Conservation (phyloP, 805 yeast genomes). For the Schizosaccharomyces osmophilus region DNA sequence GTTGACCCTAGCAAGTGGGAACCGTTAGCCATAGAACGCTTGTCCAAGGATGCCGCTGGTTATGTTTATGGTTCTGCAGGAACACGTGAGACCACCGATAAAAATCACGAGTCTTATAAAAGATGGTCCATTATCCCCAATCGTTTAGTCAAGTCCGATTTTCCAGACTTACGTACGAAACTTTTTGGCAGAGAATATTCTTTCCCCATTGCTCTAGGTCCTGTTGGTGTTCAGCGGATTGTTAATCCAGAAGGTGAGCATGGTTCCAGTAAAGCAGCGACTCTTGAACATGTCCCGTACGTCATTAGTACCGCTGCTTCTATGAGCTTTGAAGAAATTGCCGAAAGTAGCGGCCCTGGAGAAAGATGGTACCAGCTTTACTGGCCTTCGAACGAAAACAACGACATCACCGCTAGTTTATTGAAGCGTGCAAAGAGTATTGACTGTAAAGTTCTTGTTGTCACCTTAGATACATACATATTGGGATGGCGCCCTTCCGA, state of each 20-base stretch:
- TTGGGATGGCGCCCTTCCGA: constrained; percentile 12
- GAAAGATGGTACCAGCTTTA: constrained; percentile 9
- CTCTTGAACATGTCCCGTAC: constrained; percentile 10
- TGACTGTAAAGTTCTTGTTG: constrained; percentile 8
- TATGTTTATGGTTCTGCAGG: constrained; percentile 4
- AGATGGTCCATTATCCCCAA: constrained; percentile 6
- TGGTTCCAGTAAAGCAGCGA: constrained; percentile 12
- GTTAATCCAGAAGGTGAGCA: constrained; percentile 11
- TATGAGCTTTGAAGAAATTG: constrained; percentile 7
- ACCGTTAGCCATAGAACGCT: background rate
- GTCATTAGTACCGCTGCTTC: constrained; percentile 11
- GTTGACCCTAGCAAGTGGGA: background rate
- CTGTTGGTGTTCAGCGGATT: constrained; percentile 12
- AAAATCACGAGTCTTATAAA: constrained; percentile 5
- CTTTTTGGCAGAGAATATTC: constrained; percentile 9
- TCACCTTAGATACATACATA: constrained; percentile 9
- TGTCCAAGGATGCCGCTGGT: background rate
- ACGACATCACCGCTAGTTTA: constrained; percentile 6
- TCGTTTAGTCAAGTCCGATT: constrained; percentile 5
- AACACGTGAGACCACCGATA: constrained; percentile 4
- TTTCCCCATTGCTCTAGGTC: constrained; percentile 11
- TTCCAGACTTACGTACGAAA: constrained; percentile 5
- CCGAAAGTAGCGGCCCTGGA: constrained; percentile 6
- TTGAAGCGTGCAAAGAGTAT: constrained; percentile 6
- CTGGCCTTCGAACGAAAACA: constrained; percentile 8